Conservation (phyloP, 768 basidiomycete species). For the Mycena epipterygia region DNA sequence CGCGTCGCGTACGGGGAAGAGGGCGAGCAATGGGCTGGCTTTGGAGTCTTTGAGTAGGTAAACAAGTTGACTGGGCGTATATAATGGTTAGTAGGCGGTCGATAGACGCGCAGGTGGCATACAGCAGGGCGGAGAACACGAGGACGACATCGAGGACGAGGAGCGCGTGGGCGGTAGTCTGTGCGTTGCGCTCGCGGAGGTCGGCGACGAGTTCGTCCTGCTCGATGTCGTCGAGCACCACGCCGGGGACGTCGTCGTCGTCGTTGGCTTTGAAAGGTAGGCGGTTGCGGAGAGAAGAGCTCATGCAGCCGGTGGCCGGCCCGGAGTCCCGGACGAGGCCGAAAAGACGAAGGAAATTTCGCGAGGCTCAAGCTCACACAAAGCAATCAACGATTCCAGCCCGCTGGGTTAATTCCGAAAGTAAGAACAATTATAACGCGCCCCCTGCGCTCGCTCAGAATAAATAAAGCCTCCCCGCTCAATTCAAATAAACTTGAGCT, state of each 20-base stretch:
- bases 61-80: slow-evolving; percentile 58
- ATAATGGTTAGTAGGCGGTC: slow-evolving; percentile 13
- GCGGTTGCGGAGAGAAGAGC: slow-evolving; percentile 12
- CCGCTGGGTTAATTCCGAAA: too few species aligned
- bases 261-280: slow-evolving; percentile 24
- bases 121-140: slow-evolving; percentile 63
- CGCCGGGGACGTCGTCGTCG: not conserved
- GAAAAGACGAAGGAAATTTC: too few species aligned
- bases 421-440: too few species aligned
- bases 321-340: too few species aligned
- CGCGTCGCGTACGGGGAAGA: slow-evolving; percentile 49
- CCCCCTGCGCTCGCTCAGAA: too few species aligned
- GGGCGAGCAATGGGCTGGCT: slow-evolving; percentile 60
- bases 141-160: slow-evolving; percentile 57
- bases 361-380: too few species aligned
- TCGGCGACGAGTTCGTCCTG: slow-evolving; percentile 70
- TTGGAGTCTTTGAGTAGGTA: slow-evolving; percentile 58
- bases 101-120: slow-evolving; percentile 35
- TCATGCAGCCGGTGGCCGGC: too few species aligned
- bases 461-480: too few species aligned
- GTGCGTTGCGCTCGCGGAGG: slow-evolving; percentile 59
- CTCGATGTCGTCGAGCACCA: slow-evolving; percentile 49
- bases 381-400: too few species aligned
- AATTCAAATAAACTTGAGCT: too few species aligned
- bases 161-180: slow-evolving; percentile 57